These are phyloP conservation scores for Fusarium brachygibbosum DNA, from an alignment of 2,329 filamentous ascomycete species.

Conservation along the genomic window DNA sequence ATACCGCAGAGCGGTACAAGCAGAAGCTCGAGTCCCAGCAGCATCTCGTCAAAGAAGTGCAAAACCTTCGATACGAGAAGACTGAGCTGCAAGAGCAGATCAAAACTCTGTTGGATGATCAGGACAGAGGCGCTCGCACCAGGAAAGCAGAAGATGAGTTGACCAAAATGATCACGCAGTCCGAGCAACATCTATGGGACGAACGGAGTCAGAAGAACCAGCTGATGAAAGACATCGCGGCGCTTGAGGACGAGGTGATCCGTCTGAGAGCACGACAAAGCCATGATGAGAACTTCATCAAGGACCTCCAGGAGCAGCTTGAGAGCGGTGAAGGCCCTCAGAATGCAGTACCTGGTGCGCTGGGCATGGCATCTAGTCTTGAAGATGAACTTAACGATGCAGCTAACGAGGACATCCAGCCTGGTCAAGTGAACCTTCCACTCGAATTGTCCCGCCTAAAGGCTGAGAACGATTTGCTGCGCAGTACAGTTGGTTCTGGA, in stretches of 20 bases:
- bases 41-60: slow-evolving; percentile 67
- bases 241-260: slow-evolving; percentile 62
- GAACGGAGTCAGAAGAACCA: slow-evolving; percentile 61
- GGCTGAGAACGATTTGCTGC: slow-evolving; percentile 72
- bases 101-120: slow-evolving; percentile 54
- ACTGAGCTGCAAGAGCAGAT: slow-evolving; percentile 66
- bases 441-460: slow-evolving; percentile 70
- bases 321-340: slow-evolving; percentile 53
- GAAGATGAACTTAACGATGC: slow-evolving; percentile 72
- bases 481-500: slow-evolving; percentile 66
- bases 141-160: slow-evolving; percentile 57
- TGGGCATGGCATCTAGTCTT: slow-evolving; percentile 59
- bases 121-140: slow-evolving; percentile 52
- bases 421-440: slow-evolving; percentile 56
- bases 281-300: slow-evolving; percentile 67
- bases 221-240: slow-evolving; percentile 61
- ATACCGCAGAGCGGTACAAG: slow-evolving; percentile 72
- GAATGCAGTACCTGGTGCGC: slow-evolving; percentile 33
- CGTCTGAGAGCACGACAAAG: slow-evolving; percentile 62
- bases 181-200: slow-evolving; percentile 59
- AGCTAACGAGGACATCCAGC: slow-evolving; percentile 53
- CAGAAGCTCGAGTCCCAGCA: slow-evolving; percentile 72
- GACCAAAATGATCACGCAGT: slow-evolving; percentile 59
- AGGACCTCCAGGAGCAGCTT: slow-evolving; percentile 72
- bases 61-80: slow-evolving; percentile 67